Base-by-base conservation (phyloP, 2,329 filamentous ascomycete genomes). In the Fusarium nygamai region DNA sequence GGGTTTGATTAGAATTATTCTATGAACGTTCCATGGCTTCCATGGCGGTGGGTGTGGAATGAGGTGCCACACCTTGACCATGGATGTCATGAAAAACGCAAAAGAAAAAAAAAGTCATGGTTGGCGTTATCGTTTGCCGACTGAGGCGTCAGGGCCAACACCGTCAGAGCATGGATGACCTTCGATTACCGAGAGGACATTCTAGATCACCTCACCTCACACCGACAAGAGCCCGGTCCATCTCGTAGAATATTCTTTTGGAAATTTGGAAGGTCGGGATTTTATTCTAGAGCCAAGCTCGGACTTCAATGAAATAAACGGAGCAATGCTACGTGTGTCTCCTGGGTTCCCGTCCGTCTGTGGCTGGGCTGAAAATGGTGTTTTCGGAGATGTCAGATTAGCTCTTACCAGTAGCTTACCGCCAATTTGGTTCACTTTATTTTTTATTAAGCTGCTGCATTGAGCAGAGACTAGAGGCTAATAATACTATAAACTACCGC, bases 271-370 rank as follows among this genome's bases (percentile, higher is more conserved):
- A 68, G 48, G 54, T 31, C 50, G 56, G 71, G 59, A 51, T 51
- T 36, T 64, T 33, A 48, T 74, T 74, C 71, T 74, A 74, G 71
- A 74, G 69, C 69, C 48, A 74, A 69, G 72, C 72, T 73, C 69
- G 66, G 69, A 72, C 69, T 67, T 50, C 13, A 33, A 58, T 47
- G 44, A 29, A 38, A 43, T 41, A 31, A 59, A 66, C 64, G 48
- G 41, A 67, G 60, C 29, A 69, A 46, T 53, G 46, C 62, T 62
- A 65, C 46, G 46, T 34, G 33, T 69, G 51, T 58, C 61, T 57
- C 57, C 33, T 66, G 56, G 50, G 61, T 36, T 38, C 41, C 56
- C 33, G 47, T 54, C 61, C 33, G 59, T 54, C 46, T 41, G 59
- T 64, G 64, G 59, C 50, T 50, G 57, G 67, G 61, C 61, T 70